Evolutionary conservation across 1,139 yeast species (phyloP), one percentile per base, ranked within the genome.

Genomic region (Hyphopichia buzzinii): DNA sequence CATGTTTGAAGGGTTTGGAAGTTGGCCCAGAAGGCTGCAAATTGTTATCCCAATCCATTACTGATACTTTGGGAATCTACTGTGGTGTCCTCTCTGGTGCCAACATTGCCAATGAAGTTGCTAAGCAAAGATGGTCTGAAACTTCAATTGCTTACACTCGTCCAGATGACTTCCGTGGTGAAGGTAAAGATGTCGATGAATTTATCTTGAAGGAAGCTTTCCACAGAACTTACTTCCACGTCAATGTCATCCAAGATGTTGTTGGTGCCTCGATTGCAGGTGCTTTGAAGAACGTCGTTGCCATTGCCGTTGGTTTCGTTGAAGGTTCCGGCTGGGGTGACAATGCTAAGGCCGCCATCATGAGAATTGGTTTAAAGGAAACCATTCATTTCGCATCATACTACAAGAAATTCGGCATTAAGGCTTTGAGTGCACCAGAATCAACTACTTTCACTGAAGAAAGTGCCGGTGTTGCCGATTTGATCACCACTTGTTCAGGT

Each of bases 321-420:
- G 75, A 68, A 46, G 77, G 77, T 21, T 57, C 60, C 38, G 74
- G 74, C 17, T 71, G 77, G 77, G 77, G 77, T 46, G 77, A 71
- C 50, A 71, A 71, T 44, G 77, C 77, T 34, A 71, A 71, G 50
- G 66, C 75, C 12, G 77, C 76, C 31, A 62, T 71, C 38, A 71
- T 71, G 77, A 57, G 77, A 50, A 63, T 69, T 36, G 77, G 77
- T 3, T 57, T 71, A 37, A 50, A 62, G 39, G 77, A 71, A 49
- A 68, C 62, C 37, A 68, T 71, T 47, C 58, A 59, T 37, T 71
- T 71, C 42, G 65, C 74, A 15, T 60, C 67, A 11, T 67, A 68
- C 58, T 67, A 66, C 57, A 48, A 67, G 48, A 78, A 77, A 62
- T 90, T 90, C 61, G 94, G 95, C 35, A 76, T 80, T 15, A 55